A percentile compares a stretch with the other conserved stretches of the same genome.
Evolutionary conservation across 2,329 filamentous ascomycete species (phyloP).

Genomic region (Aspergillus tubingensis): DNA sequence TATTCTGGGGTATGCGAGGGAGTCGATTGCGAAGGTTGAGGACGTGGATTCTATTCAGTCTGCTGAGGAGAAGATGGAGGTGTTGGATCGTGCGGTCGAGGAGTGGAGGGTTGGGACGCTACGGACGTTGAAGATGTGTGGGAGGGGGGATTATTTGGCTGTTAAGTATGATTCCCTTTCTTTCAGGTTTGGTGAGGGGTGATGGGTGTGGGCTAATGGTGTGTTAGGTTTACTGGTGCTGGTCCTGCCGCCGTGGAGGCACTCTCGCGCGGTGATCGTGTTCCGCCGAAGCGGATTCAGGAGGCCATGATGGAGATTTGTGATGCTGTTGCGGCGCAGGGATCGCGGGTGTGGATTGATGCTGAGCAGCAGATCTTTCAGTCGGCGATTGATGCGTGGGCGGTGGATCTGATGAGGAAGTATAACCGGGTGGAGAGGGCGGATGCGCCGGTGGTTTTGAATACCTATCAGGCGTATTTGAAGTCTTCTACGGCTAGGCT

Average conservation of each 20-base stretch:
- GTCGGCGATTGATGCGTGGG: conserved; percentile 48
- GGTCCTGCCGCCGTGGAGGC: conserved; percentile 41
- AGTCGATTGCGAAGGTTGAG: conserved; percentile 36
- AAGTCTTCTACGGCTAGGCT: conserved; percentile 44
- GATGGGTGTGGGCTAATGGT: background rate
- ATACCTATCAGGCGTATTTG: conserved; percentile 51
- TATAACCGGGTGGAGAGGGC: conserved; percentile 35
- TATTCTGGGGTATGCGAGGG: conserved; percentile 51
- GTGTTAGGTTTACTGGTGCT: conserved; percentile 45
- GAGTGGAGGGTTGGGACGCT: conserved; percentile 52
- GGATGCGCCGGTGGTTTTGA: conserved; percentile 38
- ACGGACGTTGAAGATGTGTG: conserved; percentile 49
- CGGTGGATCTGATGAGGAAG: conserved; percentile 48
- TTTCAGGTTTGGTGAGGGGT: too few relatives aligned
- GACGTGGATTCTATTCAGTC: conserved; percentile 9
- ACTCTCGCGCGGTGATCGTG: conserved; percentile 34
- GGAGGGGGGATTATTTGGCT: conserved; percentile 44
- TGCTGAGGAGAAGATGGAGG: conserved; percentile 13
- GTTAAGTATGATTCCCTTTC: conserved; percentile 41
- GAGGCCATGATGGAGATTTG: conserved; percentile 43
- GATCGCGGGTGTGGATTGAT: conserved; percentile 49
- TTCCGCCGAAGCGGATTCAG: conserved; percentile 36
- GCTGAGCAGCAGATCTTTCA: conserved; percentile 52
- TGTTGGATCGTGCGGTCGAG: conserved; percentile 35
- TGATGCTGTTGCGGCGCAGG: conserved; percentile 34